Percentiles rank a stretch among this genome's conserved stretches.
These are phyloP conservation scores for Limnomonas spitsbergensis DNA, from an alignment of 139 green algal genomes.

Conservation along the genomic window DNA sequence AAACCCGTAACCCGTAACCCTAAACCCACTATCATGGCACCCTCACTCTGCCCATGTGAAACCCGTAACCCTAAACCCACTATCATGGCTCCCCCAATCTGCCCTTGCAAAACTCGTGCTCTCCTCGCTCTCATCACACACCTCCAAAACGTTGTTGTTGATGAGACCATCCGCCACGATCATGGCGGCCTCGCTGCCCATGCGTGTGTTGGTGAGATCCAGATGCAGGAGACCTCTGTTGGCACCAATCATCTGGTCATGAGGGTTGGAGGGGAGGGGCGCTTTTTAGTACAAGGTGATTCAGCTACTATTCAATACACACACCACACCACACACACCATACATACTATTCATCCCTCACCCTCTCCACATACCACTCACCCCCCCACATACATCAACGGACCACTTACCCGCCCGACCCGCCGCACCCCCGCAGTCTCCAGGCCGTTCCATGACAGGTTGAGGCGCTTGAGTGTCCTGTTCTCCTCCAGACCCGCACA, in stretches of 20 bases:
- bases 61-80: too few relatives aligned
- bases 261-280: background rate
- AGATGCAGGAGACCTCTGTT: conserved; percentile 45
- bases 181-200: conserved; percentile 52
- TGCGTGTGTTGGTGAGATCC: conserved; percentile 60
- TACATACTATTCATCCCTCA: background rate
- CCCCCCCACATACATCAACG: too few relatives aligned
- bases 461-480: conserved; percentile 39
- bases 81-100: too few relatives aligned
- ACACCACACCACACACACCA: too few relatives aligned
- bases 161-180: conserved; percentile 23
- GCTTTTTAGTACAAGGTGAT: background rate
- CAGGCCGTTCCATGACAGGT: conserved; percentile 64
- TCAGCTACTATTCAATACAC: background rate
- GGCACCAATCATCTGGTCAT: conserved; percentile 24
- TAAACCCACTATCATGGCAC: too few relatives aligned
- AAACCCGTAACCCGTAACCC: too few relatives aligned
- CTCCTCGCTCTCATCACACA: too few relatives aligned
- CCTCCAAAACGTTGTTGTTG: conserved; percentile 36
- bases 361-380: background rate
- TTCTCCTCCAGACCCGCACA: conserved; percentile 49
- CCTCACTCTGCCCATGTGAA: too few relatives aligned
- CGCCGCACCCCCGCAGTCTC: conserved; percentile 42
- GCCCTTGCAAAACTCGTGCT: too few relatives aligned
- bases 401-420: conserved; percentile 29